These are phyloP conservation scores for Solanum chmielewskii DNA, from an alignment of 257 asterid species.

Conservation along the genomic window DNA sequence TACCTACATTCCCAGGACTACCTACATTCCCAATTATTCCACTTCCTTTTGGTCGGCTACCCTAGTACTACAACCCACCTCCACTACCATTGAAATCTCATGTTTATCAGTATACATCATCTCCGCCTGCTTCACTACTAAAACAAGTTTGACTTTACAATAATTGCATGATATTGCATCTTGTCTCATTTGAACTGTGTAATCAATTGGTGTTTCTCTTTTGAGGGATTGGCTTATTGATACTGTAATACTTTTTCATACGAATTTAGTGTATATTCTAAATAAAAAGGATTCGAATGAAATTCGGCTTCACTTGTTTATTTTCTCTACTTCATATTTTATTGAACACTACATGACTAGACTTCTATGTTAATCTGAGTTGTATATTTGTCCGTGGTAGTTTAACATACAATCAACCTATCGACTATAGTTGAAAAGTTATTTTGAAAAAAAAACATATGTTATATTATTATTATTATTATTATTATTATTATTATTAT, in stretches of 20 bases:
- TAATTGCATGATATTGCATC: neutral
- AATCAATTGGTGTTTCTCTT: neutral
- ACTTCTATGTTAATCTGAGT: neutral
- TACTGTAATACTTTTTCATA: neutral
- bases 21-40: rapidly evolving
- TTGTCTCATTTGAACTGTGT: neutral
- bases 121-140: neutral
- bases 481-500: neutral
- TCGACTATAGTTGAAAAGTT: neutral
- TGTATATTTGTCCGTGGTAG: neutral
- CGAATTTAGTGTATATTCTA: neutral
- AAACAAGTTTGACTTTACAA: neutral
- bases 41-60: neutral
- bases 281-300: neutral
- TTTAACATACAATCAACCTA: neutral
- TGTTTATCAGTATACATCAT: neutral
- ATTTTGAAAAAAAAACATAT: neutral
- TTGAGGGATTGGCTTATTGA: neutral
- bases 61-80: neutral
- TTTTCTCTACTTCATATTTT: neutral
- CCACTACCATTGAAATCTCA: neutral
- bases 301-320: neutral
- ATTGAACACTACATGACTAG: neutral
- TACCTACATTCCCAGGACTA: rapidly evolving
- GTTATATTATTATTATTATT: neutral